Evolutionary conservation across 192 early-diverging fungal genomes (phyloP).

Genomic region (Backusella westeae): DNA sequence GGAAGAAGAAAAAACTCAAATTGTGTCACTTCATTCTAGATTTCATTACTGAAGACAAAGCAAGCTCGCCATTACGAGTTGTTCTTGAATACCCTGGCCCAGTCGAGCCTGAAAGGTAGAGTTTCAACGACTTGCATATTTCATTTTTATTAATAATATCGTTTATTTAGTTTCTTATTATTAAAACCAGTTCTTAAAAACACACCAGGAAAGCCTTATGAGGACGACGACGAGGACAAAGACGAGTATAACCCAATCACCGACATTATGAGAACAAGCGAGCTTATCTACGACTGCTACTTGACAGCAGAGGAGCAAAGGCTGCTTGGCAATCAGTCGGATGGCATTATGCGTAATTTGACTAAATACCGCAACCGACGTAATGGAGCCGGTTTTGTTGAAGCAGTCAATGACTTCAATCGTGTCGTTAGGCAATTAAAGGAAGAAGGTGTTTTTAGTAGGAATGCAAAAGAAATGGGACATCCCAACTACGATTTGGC

Average conservation of each 20-base stretch:
- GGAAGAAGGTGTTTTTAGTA: constrained; percentile 30
- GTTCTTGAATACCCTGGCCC: constrained; percentile 12
- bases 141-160: background rate
- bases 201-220: constrained; percentile 24
- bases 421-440: constrained; percentile 47
- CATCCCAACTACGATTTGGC: constrained; percentile 66
- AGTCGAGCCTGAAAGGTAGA: constrained; percentile 11
- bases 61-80: background rate
- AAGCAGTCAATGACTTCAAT: constrained; percentile 75
- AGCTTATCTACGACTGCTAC: constrained; percentile 61
- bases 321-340: constrained; percentile 58
- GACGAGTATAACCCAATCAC: constrained; percentile 83
- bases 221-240: constrained; percentile 47
- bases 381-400: constrained; percentile 61
- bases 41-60: background rate
- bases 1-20: background rate
- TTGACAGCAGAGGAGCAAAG: constrained; percentile 46
- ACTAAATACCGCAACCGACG: constrained; percentile 77
- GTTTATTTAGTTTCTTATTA: constrained; percentile 36
- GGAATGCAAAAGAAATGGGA: constrained; percentile 30
- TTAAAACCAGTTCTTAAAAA: constrained; percentile 42
- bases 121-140: background rate
- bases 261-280: constrained; percentile 72
- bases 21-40: background rate
- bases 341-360: constrained; percentile 73